A percentile compares a stretch with the other conserved stretches of the same genome.
These are phyloP conservation scores for Malassezia caprae DNA, from an alignment of 1,284 basidiomycete species.

Conservation along the genomic window DNA sequence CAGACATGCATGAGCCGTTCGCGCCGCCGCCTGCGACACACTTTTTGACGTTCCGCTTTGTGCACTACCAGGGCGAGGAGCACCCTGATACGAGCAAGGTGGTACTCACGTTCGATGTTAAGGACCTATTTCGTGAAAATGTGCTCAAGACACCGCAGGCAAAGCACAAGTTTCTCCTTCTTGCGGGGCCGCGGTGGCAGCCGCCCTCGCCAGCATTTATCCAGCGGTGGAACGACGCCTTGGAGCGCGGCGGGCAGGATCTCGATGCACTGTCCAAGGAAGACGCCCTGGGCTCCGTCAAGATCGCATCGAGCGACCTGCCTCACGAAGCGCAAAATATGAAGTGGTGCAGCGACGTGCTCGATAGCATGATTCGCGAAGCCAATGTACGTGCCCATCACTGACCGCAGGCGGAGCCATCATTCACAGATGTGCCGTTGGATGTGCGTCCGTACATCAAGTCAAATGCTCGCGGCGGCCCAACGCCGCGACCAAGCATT, in stretches of 20 bases:
- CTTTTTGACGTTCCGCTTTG: constrained; percentile 37
- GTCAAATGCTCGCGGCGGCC: constrained; percentile 14
- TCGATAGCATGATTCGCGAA: constrained; percentile 47
- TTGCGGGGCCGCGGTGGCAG: constrained; percentile 44
- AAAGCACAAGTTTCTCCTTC: constrained; percentile 49
- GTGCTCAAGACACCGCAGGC: constrained; percentile 23
- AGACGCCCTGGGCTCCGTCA: constrained; percentile 28
- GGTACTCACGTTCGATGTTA: constrained; percentile 35
- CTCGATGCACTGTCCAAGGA: not conserved
- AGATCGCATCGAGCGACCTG: constrained; percentile 47
- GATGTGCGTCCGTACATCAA: constrained; percentile 32
- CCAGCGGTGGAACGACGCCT: constrained; percentile 4
- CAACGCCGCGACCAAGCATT: constrained; percentile 27
- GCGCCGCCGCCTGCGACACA: constrained; percentile 26
- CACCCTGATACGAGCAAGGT: constrained; percentile 49
- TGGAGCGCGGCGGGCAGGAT: constrained; percentile 2
- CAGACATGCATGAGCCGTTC: constrained; percentile 41
- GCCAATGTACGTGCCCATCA: constrained; percentile 30
- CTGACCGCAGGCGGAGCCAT: not conserved
- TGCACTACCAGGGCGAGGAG: constrained; percentile 48
- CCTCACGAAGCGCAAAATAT: constrained; percentile 49
- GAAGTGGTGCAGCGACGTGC: constrained; percentile 50
- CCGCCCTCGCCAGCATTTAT: constrained; percentile 2
- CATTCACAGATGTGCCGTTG: constrained; percentile 37
- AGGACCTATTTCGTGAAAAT: constrained; percentile 27